phyloP scores from a whole-genome alignment of 2,329 filamentous ascomycete species.

The Fusarium sp. region DNA sequence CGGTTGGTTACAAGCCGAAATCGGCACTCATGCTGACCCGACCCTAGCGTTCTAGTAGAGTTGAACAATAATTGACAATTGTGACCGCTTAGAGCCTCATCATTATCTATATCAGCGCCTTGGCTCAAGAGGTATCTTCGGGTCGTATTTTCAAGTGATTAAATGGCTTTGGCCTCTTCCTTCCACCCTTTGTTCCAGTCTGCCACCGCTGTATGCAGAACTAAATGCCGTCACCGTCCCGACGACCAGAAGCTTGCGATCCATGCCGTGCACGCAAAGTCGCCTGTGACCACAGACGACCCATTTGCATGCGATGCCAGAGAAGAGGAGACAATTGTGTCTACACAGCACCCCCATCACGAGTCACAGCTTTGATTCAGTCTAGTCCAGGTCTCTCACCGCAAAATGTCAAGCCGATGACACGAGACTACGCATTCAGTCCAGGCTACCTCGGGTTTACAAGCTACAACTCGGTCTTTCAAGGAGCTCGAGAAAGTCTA shows the following conservation, averaged over 20 bases:
- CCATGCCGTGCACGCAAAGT: constrained; percentile 30
- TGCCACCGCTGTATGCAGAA: not conserved
- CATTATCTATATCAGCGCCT: not conserved
- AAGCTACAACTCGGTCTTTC: constrained; percentile 53
- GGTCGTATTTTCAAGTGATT: not conserved
- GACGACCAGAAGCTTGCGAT: constrained; percentile 25
- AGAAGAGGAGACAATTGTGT: constrained; percentile 48
- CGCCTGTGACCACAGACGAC: constrained; percentile 19
- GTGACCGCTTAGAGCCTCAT: not conserved
- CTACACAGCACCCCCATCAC: constrained; percentile 40
- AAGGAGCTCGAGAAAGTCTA: constrained; percentile 53
- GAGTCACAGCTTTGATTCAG: constrained; percentile 10
- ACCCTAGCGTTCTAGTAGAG: not conserved
- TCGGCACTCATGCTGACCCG: not conserved
- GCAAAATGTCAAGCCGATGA: constrained; percentile 5
- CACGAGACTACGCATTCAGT: constrained; percentile 26
- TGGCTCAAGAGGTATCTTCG: not conserved
- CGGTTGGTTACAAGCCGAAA: not conserved
- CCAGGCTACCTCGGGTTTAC: constrained; percentile 57
- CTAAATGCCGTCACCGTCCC: constrained; percentile 4
- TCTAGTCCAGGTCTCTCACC: not conserved
- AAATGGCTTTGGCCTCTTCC: not conserved
- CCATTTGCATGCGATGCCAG: constrained; percentile 42
- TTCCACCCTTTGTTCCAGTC: not conserved
- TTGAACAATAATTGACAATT: not conserved